These are phyloP conservation scores for Volutella citrinella DNA, from an alignment of 2,329 filamentous ascomycete species.

Conservation along the genomic window DNA sequence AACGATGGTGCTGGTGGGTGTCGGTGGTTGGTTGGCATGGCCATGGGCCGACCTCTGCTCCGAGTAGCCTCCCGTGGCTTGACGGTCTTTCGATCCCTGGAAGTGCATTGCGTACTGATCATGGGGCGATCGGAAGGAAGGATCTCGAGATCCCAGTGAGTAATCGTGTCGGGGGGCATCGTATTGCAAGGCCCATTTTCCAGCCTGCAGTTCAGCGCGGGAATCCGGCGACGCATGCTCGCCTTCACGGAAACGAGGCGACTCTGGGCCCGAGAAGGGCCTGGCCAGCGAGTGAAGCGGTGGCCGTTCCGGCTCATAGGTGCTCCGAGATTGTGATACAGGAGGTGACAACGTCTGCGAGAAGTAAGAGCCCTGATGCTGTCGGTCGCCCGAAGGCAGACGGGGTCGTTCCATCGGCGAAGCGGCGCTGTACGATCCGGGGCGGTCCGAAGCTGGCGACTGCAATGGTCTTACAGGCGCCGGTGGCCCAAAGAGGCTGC, in stretches of 20 bases:
- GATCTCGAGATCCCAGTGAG: constrained; percentile 41
- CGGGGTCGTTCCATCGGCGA: constrained; percentile 48
- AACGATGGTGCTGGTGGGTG: constrained; percentile 24
- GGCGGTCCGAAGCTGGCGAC: constrained; percentile 46
- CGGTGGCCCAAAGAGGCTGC: constrained; percentile 53
- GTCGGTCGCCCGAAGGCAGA: constrained; percentile 37
- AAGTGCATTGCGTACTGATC: constrained; percentile 36
- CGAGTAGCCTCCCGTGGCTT: constrained; percentile 21
- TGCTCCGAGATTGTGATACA: constrained; percentile 42
- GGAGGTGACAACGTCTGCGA: constrained; percentile 36
- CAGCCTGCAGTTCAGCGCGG: constrained; percentile 33
- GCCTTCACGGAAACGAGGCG: constrained; percentile 41
- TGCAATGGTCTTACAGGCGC: constrained; percentile 41
- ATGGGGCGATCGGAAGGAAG: constrained; percentile 30
- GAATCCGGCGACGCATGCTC: constrained; percentile 35
- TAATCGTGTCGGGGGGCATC: constrained; percentile 45
- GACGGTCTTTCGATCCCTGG: constrained; percentile 33
- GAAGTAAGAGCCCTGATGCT: constrained; percentile 47
- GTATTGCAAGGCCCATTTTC: constrained; percentile 37
- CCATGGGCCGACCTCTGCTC: constrained; percentile 24
- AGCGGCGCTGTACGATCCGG: constrained; percentile 37
- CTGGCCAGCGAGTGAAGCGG: constrained; percentile 22
- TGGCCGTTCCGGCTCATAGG: constrained; percentile 43
- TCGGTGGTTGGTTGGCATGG: constrained; percentile 25
- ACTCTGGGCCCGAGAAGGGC: constrained; percentile 43